Evolutionary conservation across 208 protist genomes (phyloP).

Genomic region (Crithidia sp.): DNA sequence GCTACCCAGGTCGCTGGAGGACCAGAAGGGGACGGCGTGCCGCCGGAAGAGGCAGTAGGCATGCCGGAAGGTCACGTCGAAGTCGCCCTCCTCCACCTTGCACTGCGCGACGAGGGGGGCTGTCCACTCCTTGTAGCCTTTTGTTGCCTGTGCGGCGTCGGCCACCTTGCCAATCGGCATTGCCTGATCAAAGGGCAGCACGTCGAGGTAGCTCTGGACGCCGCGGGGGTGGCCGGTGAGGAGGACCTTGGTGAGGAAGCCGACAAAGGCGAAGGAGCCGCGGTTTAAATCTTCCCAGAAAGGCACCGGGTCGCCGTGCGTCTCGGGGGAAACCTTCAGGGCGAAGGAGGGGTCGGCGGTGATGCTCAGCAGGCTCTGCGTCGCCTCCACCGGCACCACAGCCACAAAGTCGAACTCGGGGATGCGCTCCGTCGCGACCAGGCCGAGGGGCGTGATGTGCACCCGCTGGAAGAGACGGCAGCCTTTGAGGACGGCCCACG

Average conservation of each 20-base stretch:
- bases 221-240: constrained; percentile 73
- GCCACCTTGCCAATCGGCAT: constrained; percentile 77
- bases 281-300: constrained; percentile 83
- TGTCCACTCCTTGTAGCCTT: constrained; percentile 67
- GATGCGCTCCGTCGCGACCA: constrained; percentile 80
- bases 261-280: constrained; percentile 79
- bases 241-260: constrained; percentile 69
- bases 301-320: constrained; percentile 64
- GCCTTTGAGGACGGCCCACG: constrained; percentile 86
- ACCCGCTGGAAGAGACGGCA: constrained; percentile 88
- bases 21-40: constrained; percentile 88
- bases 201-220: constrained; percentile 81
- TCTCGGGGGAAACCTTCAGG: constrained; percentile 69
- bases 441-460: constrained; percentile 77
- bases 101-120: constrained; percentile 59
- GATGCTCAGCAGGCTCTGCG: constrained; percentile 76
- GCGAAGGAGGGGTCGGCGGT: constrained; percentile 64
- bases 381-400: constrained; percentile 75
- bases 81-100: constrained; percentile 60
- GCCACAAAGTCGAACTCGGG: constrained; percentile 89
- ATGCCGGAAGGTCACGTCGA: constrained; percentile 74
- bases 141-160: constrained; percentile 68
- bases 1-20: constrained; percentile 45
- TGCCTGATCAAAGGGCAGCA: constrained; percentile 77
- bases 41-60: constrained; percentile 89